Evolutionary conservation across 768 basidiomycete species (phyloP), one percentile per base, ranked within the genome.

Genomic region (Russula emetica): DNA sequence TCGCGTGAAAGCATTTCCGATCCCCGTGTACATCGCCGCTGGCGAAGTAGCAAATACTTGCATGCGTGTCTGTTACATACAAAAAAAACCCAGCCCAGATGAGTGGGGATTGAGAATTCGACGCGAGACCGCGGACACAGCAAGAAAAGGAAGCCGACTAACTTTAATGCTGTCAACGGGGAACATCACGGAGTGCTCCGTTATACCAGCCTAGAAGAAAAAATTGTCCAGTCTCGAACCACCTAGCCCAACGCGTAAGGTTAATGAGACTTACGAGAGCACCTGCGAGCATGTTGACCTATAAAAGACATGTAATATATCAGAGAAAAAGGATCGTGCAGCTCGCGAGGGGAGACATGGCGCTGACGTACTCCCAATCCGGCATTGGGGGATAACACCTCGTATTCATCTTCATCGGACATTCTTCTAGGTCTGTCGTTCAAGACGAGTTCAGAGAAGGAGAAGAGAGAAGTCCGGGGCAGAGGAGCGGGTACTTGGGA

Each of bases 151-250:
- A 44, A 11, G 20, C 44, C 18, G 16, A 32, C 87, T 64, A 62
- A 92, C 97, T 82, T 99, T 99, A 74, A 99, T 98, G 72, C 93
- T 96, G 78, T 99, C 97, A 67, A 98, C 79, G 6, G 97, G 97
- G 74, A 92, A 99, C 90, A 99, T 98, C 73, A 97, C 94, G 34
- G 94, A 91, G 78, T 99, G 97, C 75, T 99, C 97, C 59, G 95
- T 94, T 70, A 99, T 98, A 65, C 97, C 97, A 70, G 97, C 97
- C 94, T 96, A 73, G 28, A 63, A 60, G 61, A 59, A 59, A 57
- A 58, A 57, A 61, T 20, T 32, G 11, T 6, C 51, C 24, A 42
- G 34, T 45, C 52, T 63, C 38, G 20, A 44, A 47, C 49, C 16
- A 32, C 44, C 54, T 14, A 24, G 47, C 54, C 47, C 40, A 20